Evolutionary conservation across 2,329 filamentous ascomycete species (phyloP), one percentile per base, ranked within the genome.

Genomic region (Colletotrichum falcatum): DNA sequence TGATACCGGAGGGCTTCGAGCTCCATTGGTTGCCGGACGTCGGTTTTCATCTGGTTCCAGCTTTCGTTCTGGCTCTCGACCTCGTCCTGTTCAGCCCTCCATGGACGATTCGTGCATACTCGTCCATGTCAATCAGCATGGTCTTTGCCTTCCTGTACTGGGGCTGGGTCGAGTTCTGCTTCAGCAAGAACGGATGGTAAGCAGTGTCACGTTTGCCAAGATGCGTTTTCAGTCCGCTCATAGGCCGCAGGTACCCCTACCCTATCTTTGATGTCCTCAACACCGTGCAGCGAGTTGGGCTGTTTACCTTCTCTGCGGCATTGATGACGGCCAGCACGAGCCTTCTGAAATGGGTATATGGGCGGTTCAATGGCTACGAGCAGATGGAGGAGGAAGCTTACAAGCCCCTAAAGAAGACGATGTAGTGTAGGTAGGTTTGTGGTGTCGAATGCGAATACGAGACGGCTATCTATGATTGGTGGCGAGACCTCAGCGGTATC

Each of bases 161-260:
- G 91, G 87, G 87, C 73, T 95, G 92, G 92, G 88, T 94, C 30
- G 91, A 94, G 79, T 84, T 89, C 30, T 94, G 92, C 81, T 92
- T 88, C 75, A 84, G 84, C 54, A 83, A 87, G 70, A 94, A 94
- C 75, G 89, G 90, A 76, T 88, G 84, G 88, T 90, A 77, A 81
- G 42, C 35, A 28, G 54, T 39, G 30, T 20, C 18, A 1, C 33
- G 20, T 16, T 16, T 9, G 28, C 14, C 35, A 23, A 20, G 53
- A 35, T 23, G 18, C 26, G 39, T 28, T 55, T 5, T n/a, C 84
- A 79, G 74, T 53, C 53, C 35, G 46, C 64, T 75, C 58, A 75
- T 67, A 18, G 39, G 33, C 12, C 46, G 51, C 62, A 92, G 90
- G 84, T 97, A 97, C 75, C 94, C 94, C 0, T 97, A 98, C 79